These are phyloP conservation scores for Pythium aphanidermatum DNA, from an alignment of 352 stramenopile genomes.

Conservation along the genomic window DNA sequence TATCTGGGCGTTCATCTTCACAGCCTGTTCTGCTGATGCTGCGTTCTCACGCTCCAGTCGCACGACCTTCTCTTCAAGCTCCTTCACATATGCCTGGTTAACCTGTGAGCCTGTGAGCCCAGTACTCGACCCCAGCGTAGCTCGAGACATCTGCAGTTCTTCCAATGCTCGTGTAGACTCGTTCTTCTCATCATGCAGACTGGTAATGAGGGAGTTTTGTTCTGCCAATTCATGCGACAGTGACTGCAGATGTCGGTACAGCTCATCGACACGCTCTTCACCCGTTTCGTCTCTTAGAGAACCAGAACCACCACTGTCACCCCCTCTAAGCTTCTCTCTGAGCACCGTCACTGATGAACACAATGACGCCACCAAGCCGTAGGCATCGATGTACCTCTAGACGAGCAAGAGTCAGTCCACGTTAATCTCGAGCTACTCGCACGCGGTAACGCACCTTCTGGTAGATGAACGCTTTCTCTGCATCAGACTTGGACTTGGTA, in stretches of 20 bases:
- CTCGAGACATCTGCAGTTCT: constrained; percentile 33
- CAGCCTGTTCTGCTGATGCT: constrained; percentile 19
- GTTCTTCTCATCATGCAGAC: constrained; percentile 43
- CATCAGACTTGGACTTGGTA: constrained; percentile 51
- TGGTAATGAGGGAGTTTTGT: constrained; percentile 49
- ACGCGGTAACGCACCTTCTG: constrained; percentile 63
- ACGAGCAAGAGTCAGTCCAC: not conserved
- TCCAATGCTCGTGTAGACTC: constrained; percentile 34
- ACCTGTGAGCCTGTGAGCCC: constrained; percentile 3
- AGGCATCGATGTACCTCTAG: constrained; percentile 66
- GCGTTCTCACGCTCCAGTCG: constrained; percentile 24
- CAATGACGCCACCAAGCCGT: constrained; percentile 50
- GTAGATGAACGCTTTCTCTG: constrained; percentile 58
- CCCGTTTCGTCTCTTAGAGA: constrained; percentile 27
- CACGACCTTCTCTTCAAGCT: constrained; percentile 31
- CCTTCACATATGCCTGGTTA: constrained; percentile 2
- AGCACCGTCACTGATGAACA: not conserved
- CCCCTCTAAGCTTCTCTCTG: not conserved
- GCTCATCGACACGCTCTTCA: constrained; percentile 42
- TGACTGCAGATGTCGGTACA: constrained; percentile 50
- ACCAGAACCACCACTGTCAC: too few relatives aligned
- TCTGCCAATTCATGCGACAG: constrained; percentile 54
- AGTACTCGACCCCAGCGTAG: constrained; percentile 3
- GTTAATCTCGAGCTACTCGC: too few relatives aligned
- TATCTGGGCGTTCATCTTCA: constrained; percentile 18